Evolutionary conservation across 2,329 filamentous ascomycete genomes (phyloP).

Genomic region (Mollisia scopiformis): DNA sequence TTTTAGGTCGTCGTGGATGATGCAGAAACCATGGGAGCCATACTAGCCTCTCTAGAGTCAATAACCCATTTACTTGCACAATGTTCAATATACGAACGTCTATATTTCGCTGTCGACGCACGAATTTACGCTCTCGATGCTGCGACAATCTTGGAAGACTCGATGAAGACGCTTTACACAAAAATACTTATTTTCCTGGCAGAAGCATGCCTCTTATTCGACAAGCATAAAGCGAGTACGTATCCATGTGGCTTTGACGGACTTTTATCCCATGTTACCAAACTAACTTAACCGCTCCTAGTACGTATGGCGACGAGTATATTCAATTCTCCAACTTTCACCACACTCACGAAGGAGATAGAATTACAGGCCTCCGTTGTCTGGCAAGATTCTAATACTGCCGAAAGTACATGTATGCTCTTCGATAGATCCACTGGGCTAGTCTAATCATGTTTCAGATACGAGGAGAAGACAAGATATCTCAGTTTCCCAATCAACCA

Average conservation of each 20-base stretch:
- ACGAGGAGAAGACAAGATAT: constrained; percentile 3
- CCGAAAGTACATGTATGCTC: no score
- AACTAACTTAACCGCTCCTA: no score
- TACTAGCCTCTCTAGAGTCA: constrained; percentile 21
- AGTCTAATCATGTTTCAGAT: constrained; percentile 5
- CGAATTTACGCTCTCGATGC: not conserved
- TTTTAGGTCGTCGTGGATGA: constrained; percentile 4
- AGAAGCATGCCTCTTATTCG: not conserved
- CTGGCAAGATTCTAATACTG: no score
- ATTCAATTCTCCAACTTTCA: no score
- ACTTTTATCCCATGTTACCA: no score
- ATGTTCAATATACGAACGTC: constrained; percentile 24
- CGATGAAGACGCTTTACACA: constrained; percentile 25
- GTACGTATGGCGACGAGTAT: no score
- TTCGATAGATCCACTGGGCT: no score
- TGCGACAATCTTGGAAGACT: constrained; percentile 9
- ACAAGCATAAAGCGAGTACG: no score
- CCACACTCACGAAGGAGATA: no score
- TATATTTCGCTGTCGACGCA: constrained; percentile 18
- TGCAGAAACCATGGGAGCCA: constrained; percentile 17
- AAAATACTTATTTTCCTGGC: constrained; percentile 21
- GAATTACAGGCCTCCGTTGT: no score
- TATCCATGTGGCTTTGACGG: no score
- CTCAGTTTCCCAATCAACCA: no score
- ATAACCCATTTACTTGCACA: constrained; percentile 24